Base-by-base conservation (phyloP, 371 early-diverging fungal genomes). In the Mucor saturninus region DNA sequence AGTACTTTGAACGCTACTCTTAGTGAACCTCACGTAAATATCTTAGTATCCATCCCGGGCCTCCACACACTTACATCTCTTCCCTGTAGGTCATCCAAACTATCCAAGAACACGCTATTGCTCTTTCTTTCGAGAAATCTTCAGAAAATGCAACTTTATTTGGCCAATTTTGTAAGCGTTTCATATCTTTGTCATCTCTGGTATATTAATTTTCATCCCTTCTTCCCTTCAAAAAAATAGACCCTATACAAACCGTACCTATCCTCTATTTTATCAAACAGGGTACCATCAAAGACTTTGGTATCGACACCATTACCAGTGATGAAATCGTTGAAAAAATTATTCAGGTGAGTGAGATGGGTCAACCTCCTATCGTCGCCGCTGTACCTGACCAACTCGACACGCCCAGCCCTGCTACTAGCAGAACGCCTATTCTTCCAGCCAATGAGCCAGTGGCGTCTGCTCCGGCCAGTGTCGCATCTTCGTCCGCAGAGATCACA, bases 221-320 rank as follows among this genome's bases (percentile, higher is more conserved):
- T 35, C 35, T 35, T 35, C 8, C 8, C 8, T 35, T 35, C 4
- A 9, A 4, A 21, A n/a, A 21, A 2, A 15, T 46, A 72, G 72
- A 72, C 40, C 72, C 72, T 43, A 48, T 60, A 5, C 55, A 64
- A 15, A 15, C 60, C n/a, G 50, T 67, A 14, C 72, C 72, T 15
- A 67, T 67, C 42, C 52, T 72, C 11, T 72, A 72, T 38, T 72
- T 72, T 39, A 72, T 72, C n/a, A 62, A 64, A 46, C 72, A 72
- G 59, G 72, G 72, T 9, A 64, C 65, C 26, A 72, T 72, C 7
- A 64, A n/a, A 63, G 72, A 67, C 43, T 72, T 67, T 59, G 72
- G 56, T n/a, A 61, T 39, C 14, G 68, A 67, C 14, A 61, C 64
- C 10, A 54, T 67, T 11, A 55, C 65, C 8, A 35, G 48, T 5